Evolutionary conservation across 805 yeast genomes (phyloP).

Genomic region (Schwanniomyces vanrijiae): DNA sequence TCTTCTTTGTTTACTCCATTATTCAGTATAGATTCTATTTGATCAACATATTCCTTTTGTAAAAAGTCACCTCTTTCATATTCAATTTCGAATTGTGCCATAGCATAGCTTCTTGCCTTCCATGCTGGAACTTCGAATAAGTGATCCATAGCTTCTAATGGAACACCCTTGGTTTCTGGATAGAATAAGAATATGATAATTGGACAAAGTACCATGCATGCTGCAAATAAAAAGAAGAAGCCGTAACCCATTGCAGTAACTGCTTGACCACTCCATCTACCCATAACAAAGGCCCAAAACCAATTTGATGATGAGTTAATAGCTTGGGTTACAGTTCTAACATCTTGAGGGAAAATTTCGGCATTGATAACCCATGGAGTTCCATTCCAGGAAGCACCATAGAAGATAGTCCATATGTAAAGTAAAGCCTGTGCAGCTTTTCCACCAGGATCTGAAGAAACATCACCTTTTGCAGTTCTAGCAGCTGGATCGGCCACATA

Average conservation of each 20-base stretch:
- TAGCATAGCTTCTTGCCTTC: conserved; percentile 28
- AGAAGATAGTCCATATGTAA: conserved; percentile 47
- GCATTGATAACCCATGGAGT: conserved; percentile 49
- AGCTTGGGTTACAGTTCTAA: conserved; percentile 43
- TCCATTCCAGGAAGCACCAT: conserved; percentile 47
- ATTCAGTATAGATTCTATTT: conserved; percentile 3
- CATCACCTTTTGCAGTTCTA: conserved; percentile 19
- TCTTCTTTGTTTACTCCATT: background rate
- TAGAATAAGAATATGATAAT: conserved; percentile 29
- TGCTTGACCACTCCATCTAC: conserved; percentile 46
- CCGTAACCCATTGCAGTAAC: conserved; percentile 44
- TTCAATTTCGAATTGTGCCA: conserved; percentile 18
- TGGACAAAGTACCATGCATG: conserved; percentile 26
- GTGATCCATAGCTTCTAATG: conserved; percentile 32
- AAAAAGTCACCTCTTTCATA: conserved; percentile 10
- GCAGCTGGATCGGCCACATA: conserved; percentile 34
- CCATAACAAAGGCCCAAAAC: conserved; percentile 53
- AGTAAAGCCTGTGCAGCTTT: conserved; percentile 46
- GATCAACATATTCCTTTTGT: background rate
- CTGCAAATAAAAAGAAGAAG: conserved; percentile 43
- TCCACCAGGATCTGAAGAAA: conserved; percentile 30
- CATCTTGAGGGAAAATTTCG: conserved; percentile 45
- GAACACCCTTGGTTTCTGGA: conserved; percentile 40
- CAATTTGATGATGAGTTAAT: conserved; percentile 47
- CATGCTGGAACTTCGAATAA: conserved; percentile 35